Evolutionary conservation across 768 basidiomycete species (phyloP), one percentile per base, ranked within the genome.

Genomic region (Epithele typhae): DNA sequence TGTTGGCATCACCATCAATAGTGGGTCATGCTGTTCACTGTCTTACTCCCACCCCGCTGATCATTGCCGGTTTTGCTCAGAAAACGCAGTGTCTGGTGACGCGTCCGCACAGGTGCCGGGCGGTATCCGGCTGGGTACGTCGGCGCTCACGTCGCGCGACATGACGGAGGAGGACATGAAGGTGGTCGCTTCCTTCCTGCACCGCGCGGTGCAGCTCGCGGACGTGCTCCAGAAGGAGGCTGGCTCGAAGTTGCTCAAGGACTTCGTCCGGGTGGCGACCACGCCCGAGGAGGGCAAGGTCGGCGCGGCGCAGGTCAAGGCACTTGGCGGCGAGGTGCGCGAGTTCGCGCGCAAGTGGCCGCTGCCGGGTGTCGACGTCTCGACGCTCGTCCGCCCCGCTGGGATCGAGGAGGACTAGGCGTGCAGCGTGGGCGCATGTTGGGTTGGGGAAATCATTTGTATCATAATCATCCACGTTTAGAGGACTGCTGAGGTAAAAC

Each of bases 61-160:
- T 43, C 40, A 46, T 27, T 9, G n/a, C 10, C 46, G 12, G 18
- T 19, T 14, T 22, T 21, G 40, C 3, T 7, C 58, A 89, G 88
- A 97, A 72, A 98, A 98, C 68, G 92, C 94, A 38, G 95, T 98
- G 39, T 93, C 92, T 24, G 95, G 94, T 57, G 95, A 97, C 67
- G 85, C 86, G 34, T 95, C 92, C 41, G 96, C 95, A 0, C 90
- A 92, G 65, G 88, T 87, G 1, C 95, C 95, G 37, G 96, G 95
- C 57, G 96, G 96, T 56, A 94, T 99, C 63, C 92, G 96, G 54
- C 81, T 99, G 55, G 96, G 96, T 50, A 92, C 92, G 25, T 83
- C 93, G 19, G 92, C 95, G 10, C 68, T 99, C 30, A 98, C 96
- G 4, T 96, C 93, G 40, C 91, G 95, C 56, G 76, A 94, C 69